Evolutionary conservation across 768 basidiomycete species (phyloP), one percentile per base, ranked within the genome.

Genomic region (Mycena galericulata): DNA sequence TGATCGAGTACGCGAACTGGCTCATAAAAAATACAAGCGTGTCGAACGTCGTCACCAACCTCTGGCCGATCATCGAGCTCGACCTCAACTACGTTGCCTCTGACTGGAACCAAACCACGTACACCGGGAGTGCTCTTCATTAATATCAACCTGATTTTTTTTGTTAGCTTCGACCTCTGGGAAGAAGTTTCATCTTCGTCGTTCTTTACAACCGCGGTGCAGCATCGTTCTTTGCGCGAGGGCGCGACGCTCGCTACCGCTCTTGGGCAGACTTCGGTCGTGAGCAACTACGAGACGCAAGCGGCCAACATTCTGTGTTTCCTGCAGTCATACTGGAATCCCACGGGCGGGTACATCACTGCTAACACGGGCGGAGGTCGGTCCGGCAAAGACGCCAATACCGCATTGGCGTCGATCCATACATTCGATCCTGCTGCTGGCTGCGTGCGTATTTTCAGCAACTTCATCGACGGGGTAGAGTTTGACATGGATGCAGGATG

Each of bases 311-410:
- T 89, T 11, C 84, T 94, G 30, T 95, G 94, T 75, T 93, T 94
- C 84, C 79, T 94, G 62, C 92, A 94, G 90, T 88, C 89, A 15
- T 95, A 89, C 78, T 95, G 93, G 94, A 91, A 92, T 64, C 84
- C 89, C 4, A 79, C 79, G 0, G 81, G 77, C 5, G 85, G 84
- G 4, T 90, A 87, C 75, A 83, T 93, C 72, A 92, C 90, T 3
- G 85, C 93, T 24, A 95, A 95, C 76, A 92, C 91, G 9, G 89
- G 86, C 14, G 89, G 89, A 18, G 89, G 90, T 32, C 88, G 94
- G 15, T 89, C 90, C 10, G 93, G 93, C 6, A 89, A 86, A 63
- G 94, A 94, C 70, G 85, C 90, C 20, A 95, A 94, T 77, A 85
- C 90, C 0, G 84, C 89, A 29, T 82, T 95, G n/a, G 85, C 91